Conservation (phyloP, 2,329 filamentous ascomycete genomes). For the Cadophora luteo-olivacea region DNA sequence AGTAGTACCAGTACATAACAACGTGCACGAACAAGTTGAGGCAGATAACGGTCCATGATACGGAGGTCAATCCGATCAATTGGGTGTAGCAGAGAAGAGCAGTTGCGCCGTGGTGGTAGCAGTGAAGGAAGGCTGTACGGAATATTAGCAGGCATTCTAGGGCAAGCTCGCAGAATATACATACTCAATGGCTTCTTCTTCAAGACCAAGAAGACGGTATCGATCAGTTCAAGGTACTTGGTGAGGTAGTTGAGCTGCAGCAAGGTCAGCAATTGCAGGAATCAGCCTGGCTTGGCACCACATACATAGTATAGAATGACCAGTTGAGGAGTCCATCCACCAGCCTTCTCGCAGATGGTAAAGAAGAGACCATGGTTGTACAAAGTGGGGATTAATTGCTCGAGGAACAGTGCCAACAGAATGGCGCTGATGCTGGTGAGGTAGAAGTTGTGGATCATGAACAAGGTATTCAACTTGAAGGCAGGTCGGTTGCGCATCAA, state of each 20-base stretch:
- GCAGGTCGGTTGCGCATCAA: slow-evolving; percentile 87
- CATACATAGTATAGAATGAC: slow-evolving; percentile 97
- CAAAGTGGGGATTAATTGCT: slow-evolving; percentile 87
- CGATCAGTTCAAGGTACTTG: slow-evolving; percentile 94
- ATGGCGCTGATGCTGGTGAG: slow-evolving; percentile 84
- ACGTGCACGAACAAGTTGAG: slow-evolving; percentile 95
- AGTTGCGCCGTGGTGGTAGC: slow-evolving; percentile 97
- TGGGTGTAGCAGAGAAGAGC: slow-evolving; percentile 98
- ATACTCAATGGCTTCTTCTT: slow-evolving; percentile 98
- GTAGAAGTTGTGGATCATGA: slow-evolving; percentile 97
- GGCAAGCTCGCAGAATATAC: slow-evolving; percentile 36
- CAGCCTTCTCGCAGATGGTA: slow-evolving; percentile 80
- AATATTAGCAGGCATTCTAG: slow-evolving; percentile 43
- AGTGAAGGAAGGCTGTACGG: slow-evolving; percentile 87
- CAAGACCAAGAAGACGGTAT: slow-evolving; percentile 95
- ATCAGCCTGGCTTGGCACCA: slow-evolving; percentile 36
- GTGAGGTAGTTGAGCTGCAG: slow-evolving; percentile 92
- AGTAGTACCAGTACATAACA: slow-evolving; percentile 99
- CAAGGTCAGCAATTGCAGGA: slow-evolving; percentile 47
- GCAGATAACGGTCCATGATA: slow-evolving; percentile 93
- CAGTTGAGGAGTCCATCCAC: slow-evolving; percentile 92
- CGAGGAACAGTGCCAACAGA: slow-evolving; percentile 84
- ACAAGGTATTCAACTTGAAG: slow-evolving; percentile 86
- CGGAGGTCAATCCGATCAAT: slow-evolving; percentile 88
- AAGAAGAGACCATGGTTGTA: slow-evolving; percentile 84